Evolutionary conservation across 305 asterid genomes (phyloP).

Genomic region (Fraxinus floribunda): DNA sequence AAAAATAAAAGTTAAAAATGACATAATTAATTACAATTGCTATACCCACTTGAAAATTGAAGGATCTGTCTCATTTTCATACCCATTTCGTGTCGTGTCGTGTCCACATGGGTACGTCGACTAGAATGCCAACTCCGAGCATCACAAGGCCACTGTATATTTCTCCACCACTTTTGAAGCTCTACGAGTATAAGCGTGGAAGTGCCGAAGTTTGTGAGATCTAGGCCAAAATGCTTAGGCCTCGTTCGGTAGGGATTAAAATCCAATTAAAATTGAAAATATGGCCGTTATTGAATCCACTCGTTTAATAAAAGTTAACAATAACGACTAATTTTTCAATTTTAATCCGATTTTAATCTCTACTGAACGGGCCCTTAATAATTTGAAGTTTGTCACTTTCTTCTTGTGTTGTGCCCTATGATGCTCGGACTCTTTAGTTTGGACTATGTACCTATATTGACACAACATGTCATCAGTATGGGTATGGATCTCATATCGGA

Average conservation of each 20-base stretch:
- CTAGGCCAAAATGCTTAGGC: neutral
- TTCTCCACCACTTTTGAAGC: neutral
- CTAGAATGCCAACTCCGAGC: neutral
- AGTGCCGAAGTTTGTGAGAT: neutral
- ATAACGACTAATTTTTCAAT: too few relatives aligned
- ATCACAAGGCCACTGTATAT: neutral
- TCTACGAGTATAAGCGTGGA: neutral
- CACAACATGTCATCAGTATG: neutral
- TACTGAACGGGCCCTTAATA: too few relatives aligned
- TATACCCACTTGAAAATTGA: neutral
- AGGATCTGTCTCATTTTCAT: neutral
- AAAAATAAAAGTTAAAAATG: neutral
- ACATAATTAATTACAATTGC: neutral
- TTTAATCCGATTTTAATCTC: too few relatives aligned
- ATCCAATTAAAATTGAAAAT: too few relatives aligned
- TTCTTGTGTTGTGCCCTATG: neutral
- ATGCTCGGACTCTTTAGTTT: neutral
- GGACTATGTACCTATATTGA: neutral
- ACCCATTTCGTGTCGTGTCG: neutral
- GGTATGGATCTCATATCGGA: neutral
- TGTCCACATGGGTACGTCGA: neutral
- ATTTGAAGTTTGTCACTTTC: neutral
- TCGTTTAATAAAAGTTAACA: too few relatives aligned
- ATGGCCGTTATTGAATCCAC: too few relatives aligned
- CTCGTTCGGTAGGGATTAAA: too few relatives aligned